Percentiles rank a stretch among this genome's conserved stretches.
phyloP scores from a whole-genome alignment of 441 rosid species.

The Sinapis alba region DNA sequence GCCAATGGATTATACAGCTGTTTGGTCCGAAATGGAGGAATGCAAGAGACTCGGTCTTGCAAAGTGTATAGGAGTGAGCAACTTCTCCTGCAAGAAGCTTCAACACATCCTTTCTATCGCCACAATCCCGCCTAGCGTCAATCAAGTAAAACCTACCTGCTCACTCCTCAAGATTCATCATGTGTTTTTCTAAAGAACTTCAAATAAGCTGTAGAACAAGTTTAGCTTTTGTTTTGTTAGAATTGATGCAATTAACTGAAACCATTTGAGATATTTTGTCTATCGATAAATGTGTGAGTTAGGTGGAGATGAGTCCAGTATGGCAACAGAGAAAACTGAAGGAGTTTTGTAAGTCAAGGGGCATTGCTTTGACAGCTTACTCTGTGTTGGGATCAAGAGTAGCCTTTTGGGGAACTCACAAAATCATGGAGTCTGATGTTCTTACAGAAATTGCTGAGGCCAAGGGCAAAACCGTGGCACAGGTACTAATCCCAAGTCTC shows the following conservation, averaged over 20 bases:
- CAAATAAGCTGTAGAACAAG: too few relatives aligned
- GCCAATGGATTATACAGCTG: constrained; percentile 50
- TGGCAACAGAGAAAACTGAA: constrained; percentile 54
- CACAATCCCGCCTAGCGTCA: constrained; percentile 58
- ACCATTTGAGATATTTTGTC: background rate
- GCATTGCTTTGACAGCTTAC: constrained; percentile 48
- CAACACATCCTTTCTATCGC: constrained; percentile 51
- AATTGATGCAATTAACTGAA: background rate
- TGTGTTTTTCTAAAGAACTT: too few relatives aligned
- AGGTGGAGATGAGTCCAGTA: constrained; percentile 58
- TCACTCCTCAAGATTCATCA: background rate
- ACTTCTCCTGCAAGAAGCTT: constrained; percentile 65
- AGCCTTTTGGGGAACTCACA: constrained; percentile 48
- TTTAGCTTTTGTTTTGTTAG: background rate
- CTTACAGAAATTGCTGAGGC: constrained; percentile 46
- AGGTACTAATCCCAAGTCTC: background rate
- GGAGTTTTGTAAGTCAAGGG: constrained; percentile 43
- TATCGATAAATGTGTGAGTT: background rate
- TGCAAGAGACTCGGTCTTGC: constrained; percentile 57
- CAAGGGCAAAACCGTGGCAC: constrained; percentile 49
- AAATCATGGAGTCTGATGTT: constrained; percentile 45
- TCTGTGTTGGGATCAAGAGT: constrained; percentile 52
- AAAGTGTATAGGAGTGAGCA: constrained; percentile 67
- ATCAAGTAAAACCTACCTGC: constrained; percentile 46
- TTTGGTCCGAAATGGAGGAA: constrained; percentile 76